Evolutionary conservation across 768 basidiomycete species (phyloP).

Genomic region (Mycena belliarum): DNA sequence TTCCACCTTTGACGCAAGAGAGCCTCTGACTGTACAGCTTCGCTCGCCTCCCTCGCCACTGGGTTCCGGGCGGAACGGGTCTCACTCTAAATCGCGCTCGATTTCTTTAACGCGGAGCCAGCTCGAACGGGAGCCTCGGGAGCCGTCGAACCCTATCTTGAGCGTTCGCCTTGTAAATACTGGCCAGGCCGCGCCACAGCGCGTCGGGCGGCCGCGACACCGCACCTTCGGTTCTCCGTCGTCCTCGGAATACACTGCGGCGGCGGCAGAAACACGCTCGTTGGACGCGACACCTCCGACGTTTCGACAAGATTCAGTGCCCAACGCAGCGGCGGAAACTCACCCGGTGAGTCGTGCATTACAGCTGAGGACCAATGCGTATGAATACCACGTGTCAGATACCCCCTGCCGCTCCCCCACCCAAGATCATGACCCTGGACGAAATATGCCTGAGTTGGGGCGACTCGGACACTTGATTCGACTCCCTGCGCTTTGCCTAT

Average conservation of each 20-base stretch:
- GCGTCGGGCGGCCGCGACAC: slow-evolving; percentile 17
- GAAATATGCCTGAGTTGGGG: slow-evolving; percentile 23
- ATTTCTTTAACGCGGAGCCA: slow-evolving; percentile 12
- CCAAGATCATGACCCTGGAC: slow-evolving; percentile 10
- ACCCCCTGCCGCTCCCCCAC: neutral
- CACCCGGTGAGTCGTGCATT: neutral
- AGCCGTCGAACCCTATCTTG: slow-evolving; percentile 20
- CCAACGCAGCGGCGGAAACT: neutral
- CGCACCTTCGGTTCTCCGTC: slow-evolving; percentile 11
- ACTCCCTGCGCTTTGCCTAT: neutral
- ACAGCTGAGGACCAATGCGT: too few species aligned
- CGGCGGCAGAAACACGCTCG: neutral
- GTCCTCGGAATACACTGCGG: neutral
- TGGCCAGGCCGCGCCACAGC: slow-evolving; percentile 1
- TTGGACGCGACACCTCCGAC: neutral
- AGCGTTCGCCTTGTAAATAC: slow-evolving; percentile 23
- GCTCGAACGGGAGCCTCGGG: neutral
- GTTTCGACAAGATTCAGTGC: neutral
- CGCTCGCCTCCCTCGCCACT: slow-evolving; percentile 9
- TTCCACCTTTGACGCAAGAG: slow-evolving; percentile 1
- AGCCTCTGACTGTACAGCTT: slow-evolving; percentile 22
- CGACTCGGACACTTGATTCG: slow-evolving; percentile 6
- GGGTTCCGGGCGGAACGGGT: slow-evolving; percentile 1
- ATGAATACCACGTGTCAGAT: neutral
- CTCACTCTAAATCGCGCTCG: slow-evolving; percentile 17